These are phyloP conservation scores for Grigorovia transvaalensis DNA, from an alignment of 805 yeast species.

Conservation along the genomic window DNA sequence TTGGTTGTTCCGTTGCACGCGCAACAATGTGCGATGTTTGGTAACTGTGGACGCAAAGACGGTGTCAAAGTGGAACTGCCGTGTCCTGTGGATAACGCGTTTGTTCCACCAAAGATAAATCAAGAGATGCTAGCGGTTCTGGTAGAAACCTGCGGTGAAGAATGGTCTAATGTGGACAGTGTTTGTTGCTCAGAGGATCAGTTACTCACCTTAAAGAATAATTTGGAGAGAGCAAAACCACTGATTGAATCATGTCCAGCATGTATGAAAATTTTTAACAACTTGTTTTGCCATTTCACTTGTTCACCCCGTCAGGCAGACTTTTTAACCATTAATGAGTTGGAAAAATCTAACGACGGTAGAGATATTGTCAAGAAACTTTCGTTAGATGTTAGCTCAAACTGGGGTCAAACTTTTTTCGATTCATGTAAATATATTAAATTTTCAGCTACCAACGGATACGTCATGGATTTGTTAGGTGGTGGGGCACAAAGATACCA, in stretches of 20 bases:
- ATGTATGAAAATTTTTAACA: slow-evolving; percentile 73
- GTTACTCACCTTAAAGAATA: slow-evolving; percentile 41
- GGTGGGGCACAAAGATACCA: slow-evolving; percentile 83
- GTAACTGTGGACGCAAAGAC: slow-evolving; percentile 65
- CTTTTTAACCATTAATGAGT: slow-evolving; percentile 58
- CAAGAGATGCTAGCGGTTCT: slow-evolving; percentile 37
- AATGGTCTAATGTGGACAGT: slow-evolving; percentile 39
- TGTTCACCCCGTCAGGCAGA: slow-evolving; percentile 77
- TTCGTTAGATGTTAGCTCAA: slow-evolving; percentile 47
- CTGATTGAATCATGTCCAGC: slow-evolving; percentile 90
- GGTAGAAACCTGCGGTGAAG: slow-evolving; percentile 59
- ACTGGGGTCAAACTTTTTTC: slow-evolving; percentile 54
- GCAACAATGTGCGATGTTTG: slow-evolving; percentile 29
- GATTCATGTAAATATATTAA: slow-evolving; percentile 84
- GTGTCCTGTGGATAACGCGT: slow-evolving; percentile 43
- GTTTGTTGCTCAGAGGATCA: slow-evolving; percentile 71
- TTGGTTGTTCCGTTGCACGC: background rate
- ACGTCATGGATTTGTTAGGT: slow-evolving; percentile 92
- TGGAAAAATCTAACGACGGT: slow-evolving; percentile 28
- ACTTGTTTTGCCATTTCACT: slow-evolving; percentile 77
- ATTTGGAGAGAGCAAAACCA: slow-evolving; percentile 65
- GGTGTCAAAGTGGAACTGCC: slow-evolving; percentile 75
- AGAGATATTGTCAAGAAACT: slow-evolving; percentile 63
- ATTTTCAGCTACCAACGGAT: slow-evolving; percentile 90
- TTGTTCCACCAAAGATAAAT: slow-evolving; percentile 30